phyloP scores from a whole-genome alignment of 2,329 filamentous ascomycete species.

The Polychaeton citri region DNA sequence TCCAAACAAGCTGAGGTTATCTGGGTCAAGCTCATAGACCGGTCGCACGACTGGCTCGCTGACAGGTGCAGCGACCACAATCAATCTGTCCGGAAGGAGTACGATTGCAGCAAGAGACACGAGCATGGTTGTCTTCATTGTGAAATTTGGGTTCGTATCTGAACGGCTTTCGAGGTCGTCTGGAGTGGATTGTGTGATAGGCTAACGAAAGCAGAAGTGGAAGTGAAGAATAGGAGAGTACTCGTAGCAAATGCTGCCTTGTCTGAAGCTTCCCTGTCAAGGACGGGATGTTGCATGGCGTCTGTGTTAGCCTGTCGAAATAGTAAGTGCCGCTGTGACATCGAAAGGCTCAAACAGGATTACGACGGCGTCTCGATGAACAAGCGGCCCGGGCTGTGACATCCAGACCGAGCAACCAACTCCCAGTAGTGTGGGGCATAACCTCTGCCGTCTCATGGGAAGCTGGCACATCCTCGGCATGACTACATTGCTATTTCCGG shows the following conservation, averaged over 20 bases:
- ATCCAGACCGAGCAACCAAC: background rate
- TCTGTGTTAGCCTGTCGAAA: background rate
- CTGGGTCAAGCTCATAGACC: background rate
- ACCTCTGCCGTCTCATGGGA: background rate
- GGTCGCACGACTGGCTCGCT: background rate
- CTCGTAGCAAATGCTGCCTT: background rate
- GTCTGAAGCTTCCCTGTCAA: background rate
- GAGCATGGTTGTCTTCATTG: background rate
- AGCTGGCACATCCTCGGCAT: background rate
- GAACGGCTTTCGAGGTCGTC: background rate
- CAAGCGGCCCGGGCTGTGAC: background rate
- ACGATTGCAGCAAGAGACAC: background rate
- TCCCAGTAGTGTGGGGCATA: background rate
- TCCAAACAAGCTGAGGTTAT: background rate
- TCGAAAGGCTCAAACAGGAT: background rate
- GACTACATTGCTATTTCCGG: background rate
- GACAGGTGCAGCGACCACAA: background rate
- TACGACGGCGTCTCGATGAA: background rate
- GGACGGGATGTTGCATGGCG: background rate
- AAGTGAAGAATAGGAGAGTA: background rate
- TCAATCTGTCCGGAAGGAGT: background rate
- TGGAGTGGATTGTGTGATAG: background rate
- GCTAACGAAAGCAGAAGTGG: background rate
- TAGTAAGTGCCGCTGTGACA: background rate
- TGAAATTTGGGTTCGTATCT: background rate